Conservation (phyloP, 169 alveolate species). For the Prorocentrum cordatum region DNA sequence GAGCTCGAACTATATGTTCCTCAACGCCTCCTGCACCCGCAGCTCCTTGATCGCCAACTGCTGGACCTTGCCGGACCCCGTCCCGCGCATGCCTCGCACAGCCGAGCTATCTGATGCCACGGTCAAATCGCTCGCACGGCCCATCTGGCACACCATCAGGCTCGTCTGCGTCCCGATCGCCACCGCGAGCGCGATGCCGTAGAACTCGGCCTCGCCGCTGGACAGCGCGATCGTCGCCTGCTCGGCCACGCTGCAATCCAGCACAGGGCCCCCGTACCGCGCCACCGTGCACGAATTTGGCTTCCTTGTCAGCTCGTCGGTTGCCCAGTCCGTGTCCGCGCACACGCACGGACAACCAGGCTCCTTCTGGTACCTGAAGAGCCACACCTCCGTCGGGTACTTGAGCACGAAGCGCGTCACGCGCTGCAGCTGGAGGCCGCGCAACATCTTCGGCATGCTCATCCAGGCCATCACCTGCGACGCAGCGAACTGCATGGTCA, state of each 20-base stretch:
- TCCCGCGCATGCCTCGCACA: background rate
- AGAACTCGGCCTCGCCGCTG: slow-evolving; percentile 11
- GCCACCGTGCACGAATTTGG: background rate
- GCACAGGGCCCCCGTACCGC: background rate
- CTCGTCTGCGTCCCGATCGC: background rate
- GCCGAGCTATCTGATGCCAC: background rate
- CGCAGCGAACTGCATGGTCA: slow-evolving; percentile 2
- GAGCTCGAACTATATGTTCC: background rate
- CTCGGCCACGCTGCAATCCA: background rate
- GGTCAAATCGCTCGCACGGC: background rate
- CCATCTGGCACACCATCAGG: background rate
- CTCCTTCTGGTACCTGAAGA: background rate
- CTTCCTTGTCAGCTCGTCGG: background rate
- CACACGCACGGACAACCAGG: background rate
- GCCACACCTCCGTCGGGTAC: background rate
- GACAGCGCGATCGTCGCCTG: background rate
- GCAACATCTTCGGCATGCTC: background rate
- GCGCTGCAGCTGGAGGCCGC: background rate
- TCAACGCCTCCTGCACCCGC: background rate
- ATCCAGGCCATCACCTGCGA: background rate
- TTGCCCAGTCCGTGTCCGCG: slow-evolving; percentile 15
- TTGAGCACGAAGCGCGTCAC: background rate
- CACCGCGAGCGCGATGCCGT: background rate
- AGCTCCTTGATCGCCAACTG: background rate
- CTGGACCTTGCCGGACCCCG: background rate